phyloP scores from a whole-genome alignment of 2,329 filamentous ascomycete genomes.

The Botrytis elliptica region DNA sequence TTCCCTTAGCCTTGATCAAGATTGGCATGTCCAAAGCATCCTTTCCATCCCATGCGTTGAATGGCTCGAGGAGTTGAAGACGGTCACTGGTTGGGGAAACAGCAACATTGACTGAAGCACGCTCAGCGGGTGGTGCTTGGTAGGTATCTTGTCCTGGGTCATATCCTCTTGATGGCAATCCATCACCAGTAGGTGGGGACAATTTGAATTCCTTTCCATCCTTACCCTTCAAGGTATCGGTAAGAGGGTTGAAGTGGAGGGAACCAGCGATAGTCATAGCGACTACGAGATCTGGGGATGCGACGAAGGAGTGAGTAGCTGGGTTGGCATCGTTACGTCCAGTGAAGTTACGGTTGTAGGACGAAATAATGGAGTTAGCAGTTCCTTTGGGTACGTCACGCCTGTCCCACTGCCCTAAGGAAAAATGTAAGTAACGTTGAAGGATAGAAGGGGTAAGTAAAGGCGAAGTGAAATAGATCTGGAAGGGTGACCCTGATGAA shows the following conservation, averaged over 20 bases:
- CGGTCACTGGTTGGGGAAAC: conserved; percentile 90
- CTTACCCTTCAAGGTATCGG: conserved; percentile 88
- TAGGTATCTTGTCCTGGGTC: conserved; percentile 92
- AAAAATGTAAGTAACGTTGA: not conserved
- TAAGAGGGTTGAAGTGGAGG: conserved; percentile 92
- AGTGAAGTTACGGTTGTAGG: conserved; percentile 99
- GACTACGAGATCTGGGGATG: conserved; percentile 85
- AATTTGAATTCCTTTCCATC: conserved; percentile 96
- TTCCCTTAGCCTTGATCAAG: conserved; percentile 93
- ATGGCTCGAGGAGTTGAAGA: conserved; percentile 87
- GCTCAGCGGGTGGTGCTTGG: conserved; percentile 87
- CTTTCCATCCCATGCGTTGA: conserved; percentile 88
- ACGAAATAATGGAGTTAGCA: conserved; percentile 94
- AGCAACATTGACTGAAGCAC: conserved; percentile 68
- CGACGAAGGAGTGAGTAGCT: conserved; percentile 89
- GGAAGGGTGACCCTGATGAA: not conserved
- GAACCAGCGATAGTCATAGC: conserved; percentile 81
- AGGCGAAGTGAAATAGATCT: too few species aligned
- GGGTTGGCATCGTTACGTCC: conserved; percentile 96
- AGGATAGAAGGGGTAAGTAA: too few species aligned
- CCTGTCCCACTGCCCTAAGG: conserved; percentile 83
- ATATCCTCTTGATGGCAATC: conserved; percentile 78
- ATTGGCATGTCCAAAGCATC: conserved; percentile 82
- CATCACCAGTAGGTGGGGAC: conserved; percentile 72
- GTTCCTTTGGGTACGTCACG: conserved; percentile 65